Conservation (phyloP, 805 yeast species). For the Starmerella davenportii region DNA sequence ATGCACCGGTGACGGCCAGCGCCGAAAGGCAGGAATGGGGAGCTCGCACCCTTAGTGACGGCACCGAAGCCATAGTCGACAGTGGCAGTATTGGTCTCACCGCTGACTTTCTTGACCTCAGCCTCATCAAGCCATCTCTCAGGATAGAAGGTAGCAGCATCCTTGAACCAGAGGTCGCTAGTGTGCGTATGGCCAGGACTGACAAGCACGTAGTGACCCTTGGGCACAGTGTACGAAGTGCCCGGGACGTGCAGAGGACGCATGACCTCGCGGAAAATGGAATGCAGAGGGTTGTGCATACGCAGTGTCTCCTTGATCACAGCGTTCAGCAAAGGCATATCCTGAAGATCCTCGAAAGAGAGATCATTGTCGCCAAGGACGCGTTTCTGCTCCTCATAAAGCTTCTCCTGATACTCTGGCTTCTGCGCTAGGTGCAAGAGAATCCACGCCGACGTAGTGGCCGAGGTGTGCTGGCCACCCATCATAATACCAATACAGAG, state of each 20-base stretch:
- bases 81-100: slow-evolving; percentile 21
- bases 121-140: slow-evolving; percentile 52
- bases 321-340: slow-evolving; percentile 66
- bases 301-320: slow-evolving; percentile 84
- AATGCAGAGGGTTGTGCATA: slow-evolving; percentile 91
- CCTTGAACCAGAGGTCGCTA: slow-evolving; percentile 60
- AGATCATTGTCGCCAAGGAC: slow-evolving; percentile 36
- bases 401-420: slow-evolving; percentile 68
- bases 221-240: slow-evolving; percentile 65
- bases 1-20: slow-evolving; percentile 99
- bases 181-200: slow-evolving; percentile 85
- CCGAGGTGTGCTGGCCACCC: slow-evolving; percentile 99
- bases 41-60: slow-evolving; percentile 84
- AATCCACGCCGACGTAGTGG: slow-evolving; percentile 91
- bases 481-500: slow-evolving; percentile 84
- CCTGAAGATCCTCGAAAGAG: slow-evolving; percentile 65
- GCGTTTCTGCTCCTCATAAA: slow-evolving; percentile 53
- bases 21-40: slow-evolving; percentile 94
- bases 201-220: slow-evolving; percentile 74
- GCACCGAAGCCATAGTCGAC: slow-evolving; percentile 96
- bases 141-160: slow-evolving; percentile 56
- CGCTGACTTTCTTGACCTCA: slow-evolving; percentile 15
- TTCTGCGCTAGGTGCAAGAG: slow-evolving; percentile 75
- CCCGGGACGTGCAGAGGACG: slow-evolving; percentile 64
- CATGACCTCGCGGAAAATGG: slow-evolving; percentile 81